Evolutionary conservation across 2,329 filamentous ascomycete genomes (phyloP).

Genomic region (Fusarium nematophilum): DNA sequence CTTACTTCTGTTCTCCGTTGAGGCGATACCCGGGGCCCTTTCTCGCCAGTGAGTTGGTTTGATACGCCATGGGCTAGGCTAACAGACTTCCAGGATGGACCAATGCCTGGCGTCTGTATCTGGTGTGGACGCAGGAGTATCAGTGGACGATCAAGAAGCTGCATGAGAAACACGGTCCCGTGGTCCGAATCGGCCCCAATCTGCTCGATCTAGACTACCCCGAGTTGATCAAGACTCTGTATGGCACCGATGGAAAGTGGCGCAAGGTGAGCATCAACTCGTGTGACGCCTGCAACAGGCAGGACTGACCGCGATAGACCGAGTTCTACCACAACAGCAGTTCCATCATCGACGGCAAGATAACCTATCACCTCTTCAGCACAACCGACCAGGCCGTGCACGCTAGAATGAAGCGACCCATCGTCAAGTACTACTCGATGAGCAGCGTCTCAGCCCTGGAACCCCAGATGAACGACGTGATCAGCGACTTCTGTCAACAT

Average conservation of each 20-base stretch:
- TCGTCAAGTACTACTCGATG: constrained; percentile 41
- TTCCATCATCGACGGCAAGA: constrained; percentile 28
- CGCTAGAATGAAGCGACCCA: constrained; percentile 25
- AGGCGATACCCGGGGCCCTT: too few species aligned
- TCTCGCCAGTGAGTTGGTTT: too few species aligned
- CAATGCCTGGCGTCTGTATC: constrained; percentile 49
- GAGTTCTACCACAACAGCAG: constrained; percentile 27
- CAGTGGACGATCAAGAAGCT: constrained; percentile 45
- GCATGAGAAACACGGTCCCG: constrained; percentile 45
- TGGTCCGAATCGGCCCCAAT: constrained; percentile 54
- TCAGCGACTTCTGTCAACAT: constrained; percentile 12
- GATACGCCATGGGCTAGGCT: too few species aligned
- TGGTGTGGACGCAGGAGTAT: constrained; percentile 37
- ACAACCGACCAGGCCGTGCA: constrained; percentile 24
- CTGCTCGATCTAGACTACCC: constrained; percentile 50
- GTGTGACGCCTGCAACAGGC: too few species aligned
- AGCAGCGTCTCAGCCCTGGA: constrained; percentile 31
- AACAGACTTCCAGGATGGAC: constrained; percentile 39
- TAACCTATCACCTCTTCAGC: constrained; percentile 32
- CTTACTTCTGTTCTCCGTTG: too few species aligned
- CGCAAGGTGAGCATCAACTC: constrained; percentile 30
- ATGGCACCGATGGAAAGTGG: constrained; percentile 47
- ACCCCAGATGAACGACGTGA: constrained; percentile 39
- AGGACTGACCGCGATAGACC: too few species aligned
- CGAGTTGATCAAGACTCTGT: constrained; percentile 49